Evolutionary conservation across 345 rosid species (phyloP).

Genomic region (Cardamine chenopodiifolia): DNA sequence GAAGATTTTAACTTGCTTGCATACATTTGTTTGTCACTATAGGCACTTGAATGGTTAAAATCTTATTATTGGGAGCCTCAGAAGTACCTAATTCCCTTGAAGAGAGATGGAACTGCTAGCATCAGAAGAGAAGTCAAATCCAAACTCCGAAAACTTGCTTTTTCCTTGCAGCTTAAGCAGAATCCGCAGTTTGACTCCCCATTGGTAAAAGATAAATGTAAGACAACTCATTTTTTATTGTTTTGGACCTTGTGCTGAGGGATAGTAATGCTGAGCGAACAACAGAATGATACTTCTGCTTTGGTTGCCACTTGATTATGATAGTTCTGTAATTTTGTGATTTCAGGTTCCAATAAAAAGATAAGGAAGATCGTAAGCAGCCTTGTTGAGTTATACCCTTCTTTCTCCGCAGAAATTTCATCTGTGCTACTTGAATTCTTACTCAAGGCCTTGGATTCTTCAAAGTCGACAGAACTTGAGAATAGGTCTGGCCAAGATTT

Average conservation of each 20-base stretch:
- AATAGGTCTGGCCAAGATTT: conserved; percentile 40
- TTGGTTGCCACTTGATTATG: not conserved
- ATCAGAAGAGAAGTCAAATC: conserved; percentile 65
- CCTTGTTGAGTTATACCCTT: conserved; percentile 63
- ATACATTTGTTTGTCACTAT: conserved; percentile 29
- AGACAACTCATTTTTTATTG: conserved; percentile 14
- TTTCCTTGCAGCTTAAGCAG: conserved; percentile 51
- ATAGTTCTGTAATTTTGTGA: conserved; percentile 1
- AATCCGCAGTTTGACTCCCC: conserved; percentile 48
- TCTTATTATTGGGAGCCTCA: conserved; percentile 85
- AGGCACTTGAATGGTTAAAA: conserved; percentile 92
- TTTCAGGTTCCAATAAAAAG: conserved; percentile 69
- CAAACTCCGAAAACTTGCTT: conserved; percentile 59
- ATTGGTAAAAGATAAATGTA: conserved; percentile 51
- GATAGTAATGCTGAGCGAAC: not conserved
- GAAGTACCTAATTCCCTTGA: conserved; percentile 56
- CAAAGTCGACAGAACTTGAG: conserved; percentile 46
- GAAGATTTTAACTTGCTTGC: not conserved
- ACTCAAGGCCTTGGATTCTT: conserved; percentile 56
- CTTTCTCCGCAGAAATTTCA: conserved; percentile 70
- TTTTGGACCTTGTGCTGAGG: not conserved
- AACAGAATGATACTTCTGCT: not conserved
- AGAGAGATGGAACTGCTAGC: conserved; percentile 54
- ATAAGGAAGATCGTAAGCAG: conserved; percentile 52
- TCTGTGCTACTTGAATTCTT: conserved; percentile 67